Base-by-base conservation (phyloP, 805 yeast genomes). In the Jamesozyma piceae region DNA sequence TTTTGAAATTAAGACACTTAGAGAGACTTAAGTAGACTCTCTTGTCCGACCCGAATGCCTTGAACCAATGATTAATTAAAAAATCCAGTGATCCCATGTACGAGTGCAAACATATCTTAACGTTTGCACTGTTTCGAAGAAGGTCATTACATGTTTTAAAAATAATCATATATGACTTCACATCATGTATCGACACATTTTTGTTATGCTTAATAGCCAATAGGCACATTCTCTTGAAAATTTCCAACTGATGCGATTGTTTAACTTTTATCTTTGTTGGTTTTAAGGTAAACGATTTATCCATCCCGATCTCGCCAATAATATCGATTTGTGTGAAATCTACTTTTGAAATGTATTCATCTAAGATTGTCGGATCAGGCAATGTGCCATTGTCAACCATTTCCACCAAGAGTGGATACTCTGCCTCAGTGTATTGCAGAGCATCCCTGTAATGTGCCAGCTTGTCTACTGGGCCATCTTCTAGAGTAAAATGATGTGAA, bases 241-340 rank as follows among this genome's bases (percentile, higher is more conserved):
- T 59, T 1, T 41, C 44, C 13, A 60, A 41, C 55, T 90, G 98
- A 57, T 92, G 97, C 0, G 62, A 66, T 64, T 85, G 62, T 2
- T 57, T 56, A 1, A 86, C 89, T 46, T 71, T 69, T 44, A 73
- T 74, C n/a, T 66, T 69, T 1, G 71, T 60, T 24, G 72, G 48
- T 2, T 46, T 49, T 3, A 89, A 59, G 30, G 84, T 62, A 54
- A 85, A 84, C 26, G 76, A 55, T 58, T 80, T 83, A 59, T 90
- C 98, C 2, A 92, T 64, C 0, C 98, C 98, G n/a, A 87, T 72
- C 53, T 90, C 98, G 1, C 98, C 98, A 9, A 90, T 68, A 11
- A 84, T 73, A n/a, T 51, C 43, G 3, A 41, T 29, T 4, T 14
- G 5, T 4, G 18, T 10, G 15, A 18, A 36, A 19, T 24, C 36